phyloP scores from a whole-genome alignment of 306 rosid genomes.

The Astragalus membranaceus region DNA sequence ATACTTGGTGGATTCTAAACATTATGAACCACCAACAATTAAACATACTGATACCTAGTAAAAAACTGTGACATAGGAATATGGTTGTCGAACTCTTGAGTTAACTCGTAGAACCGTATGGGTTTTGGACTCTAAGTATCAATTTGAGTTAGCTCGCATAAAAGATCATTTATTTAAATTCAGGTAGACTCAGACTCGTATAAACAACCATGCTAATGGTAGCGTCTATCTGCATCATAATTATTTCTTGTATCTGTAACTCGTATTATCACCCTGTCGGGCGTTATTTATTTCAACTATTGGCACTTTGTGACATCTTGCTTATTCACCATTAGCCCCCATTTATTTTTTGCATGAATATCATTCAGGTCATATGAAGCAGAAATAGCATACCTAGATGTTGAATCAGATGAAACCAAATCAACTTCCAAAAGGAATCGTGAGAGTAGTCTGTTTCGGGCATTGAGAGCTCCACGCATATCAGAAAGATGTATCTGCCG shows the following conservation, averaged over 20 bases:
- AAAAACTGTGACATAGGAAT: neutral
- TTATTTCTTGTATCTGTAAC: neutral
- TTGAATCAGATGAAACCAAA: constrained; percentile 51
- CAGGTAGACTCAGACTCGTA: too few species aligned
- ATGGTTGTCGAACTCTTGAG: too few species aligned
- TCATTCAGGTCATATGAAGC: constrained; percentile 79
- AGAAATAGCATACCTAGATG: constrained; percentile 72
- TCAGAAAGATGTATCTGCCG: constrained; percentile 61
- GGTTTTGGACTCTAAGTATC: neutral
- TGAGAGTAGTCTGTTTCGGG: constrained; percentile 13
- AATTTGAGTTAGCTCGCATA: neutral
- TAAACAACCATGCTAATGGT: neutral
- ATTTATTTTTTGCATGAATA: neutral
- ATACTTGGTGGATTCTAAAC: neutral
- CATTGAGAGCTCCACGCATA: constrained; percentile 22
- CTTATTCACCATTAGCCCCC: neutral
- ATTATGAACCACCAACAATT: neutral
- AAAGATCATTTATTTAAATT: too few species aligned
- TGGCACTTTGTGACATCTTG: neutral
- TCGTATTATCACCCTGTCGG: neutral
- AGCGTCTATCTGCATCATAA: neutral
- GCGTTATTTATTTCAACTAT: neutral
- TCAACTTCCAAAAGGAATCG: constrained; percentile 30
- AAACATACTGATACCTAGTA: neutral
- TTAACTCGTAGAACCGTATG: neutral